Conservation (phyloP, 2,329 filamentous ascomycete species). For the Beauveria pseudobassiana region DNA sequence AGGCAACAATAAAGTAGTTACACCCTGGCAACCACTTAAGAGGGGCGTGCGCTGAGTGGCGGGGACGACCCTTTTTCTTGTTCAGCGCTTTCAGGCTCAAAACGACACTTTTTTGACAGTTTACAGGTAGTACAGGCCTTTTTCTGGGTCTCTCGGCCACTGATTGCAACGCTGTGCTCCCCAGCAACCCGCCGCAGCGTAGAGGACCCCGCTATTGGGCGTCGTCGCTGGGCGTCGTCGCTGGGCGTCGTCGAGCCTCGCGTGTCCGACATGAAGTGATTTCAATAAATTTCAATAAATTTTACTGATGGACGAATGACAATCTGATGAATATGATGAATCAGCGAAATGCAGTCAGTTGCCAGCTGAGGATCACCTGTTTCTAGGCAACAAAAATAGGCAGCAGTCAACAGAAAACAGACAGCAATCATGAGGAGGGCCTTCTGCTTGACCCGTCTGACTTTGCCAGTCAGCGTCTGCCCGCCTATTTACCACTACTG, state of each 20-base stretch:
- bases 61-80: neutral
- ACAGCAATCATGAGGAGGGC: neutral
- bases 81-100: neutral
- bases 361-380: too few relatives aligned
- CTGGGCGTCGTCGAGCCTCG: neutral
- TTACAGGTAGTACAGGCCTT: neutral
- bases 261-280: too few relatives aligned
- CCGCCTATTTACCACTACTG: neutral
- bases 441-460: too few relatives aligned
- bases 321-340: too few relatives aligned
- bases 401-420: neutral
- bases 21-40: conserved; percentile 1
- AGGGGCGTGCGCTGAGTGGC: neutral
- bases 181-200: neutral
- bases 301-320: too few relatives aligned
- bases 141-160: neutral
- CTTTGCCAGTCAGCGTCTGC: neutral
- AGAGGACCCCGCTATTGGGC: neutral
- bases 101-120: neutral
- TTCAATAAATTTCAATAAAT: too few relatives aligned
- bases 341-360: too few relatives aligned
- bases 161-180: neutral
- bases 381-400: too few relatives aligned
- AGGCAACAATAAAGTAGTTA: neutral
- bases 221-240: neutral